Base-by-base conservation (phyloP, 2,329 filamentous ascomycete genomes). In the Trichoderma harzianum region DNA sequence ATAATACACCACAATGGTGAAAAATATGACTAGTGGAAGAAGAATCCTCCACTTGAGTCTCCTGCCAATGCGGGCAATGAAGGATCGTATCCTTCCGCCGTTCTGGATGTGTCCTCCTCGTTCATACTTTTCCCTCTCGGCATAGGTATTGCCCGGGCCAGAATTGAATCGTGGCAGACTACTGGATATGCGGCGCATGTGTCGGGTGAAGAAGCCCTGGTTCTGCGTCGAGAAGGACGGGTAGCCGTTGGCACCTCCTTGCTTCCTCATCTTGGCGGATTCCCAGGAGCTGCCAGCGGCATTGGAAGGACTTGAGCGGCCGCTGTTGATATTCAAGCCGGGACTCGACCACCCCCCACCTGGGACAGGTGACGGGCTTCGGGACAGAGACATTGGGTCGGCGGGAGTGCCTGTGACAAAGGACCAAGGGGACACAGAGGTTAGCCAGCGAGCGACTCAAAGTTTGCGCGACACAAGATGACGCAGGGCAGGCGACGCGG, bases 331-430 rank as follows among this genome's bases (percentile, higher is more conserved):
- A 78, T 89, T 92, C 79, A 93, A 87, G 74, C 91, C 93, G 70
- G 92, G 94, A 82, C 92, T 96, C 71, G 93, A 90, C 95, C 95
- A 98, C 77, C 94, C 94, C 79, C 93, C 94, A 77, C 92, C 92
- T 73, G 90, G 92, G 74, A 90, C 88, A 74, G 95, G 95, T 70
- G 94, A 97, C 65, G 95, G 93, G 79, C 93, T 97, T 83, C 94
- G 90, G 76, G 94, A 96, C 74, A 95, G 84, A 76, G 93, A 93
- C 95, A 97, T 97, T 77, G 84, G 83, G 75, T 82, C 78, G 76
- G 83, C 85, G 57, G 89, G 86, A 66, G 86, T 90, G 78, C 88
- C 86, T 88, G 81, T 72, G 77, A 72, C 51, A 64, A 39, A 51
- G 39, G 70, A 72, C 68, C 26, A 74, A 53, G 71, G 71, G 73